Percentiles rank a stretch among this genome's conserved stretches.
Evolutionary conservation across 2,329 filamentous ascomycete species (phyloP).

Genomic region (Colletotrichum orbiculare): DNA sequence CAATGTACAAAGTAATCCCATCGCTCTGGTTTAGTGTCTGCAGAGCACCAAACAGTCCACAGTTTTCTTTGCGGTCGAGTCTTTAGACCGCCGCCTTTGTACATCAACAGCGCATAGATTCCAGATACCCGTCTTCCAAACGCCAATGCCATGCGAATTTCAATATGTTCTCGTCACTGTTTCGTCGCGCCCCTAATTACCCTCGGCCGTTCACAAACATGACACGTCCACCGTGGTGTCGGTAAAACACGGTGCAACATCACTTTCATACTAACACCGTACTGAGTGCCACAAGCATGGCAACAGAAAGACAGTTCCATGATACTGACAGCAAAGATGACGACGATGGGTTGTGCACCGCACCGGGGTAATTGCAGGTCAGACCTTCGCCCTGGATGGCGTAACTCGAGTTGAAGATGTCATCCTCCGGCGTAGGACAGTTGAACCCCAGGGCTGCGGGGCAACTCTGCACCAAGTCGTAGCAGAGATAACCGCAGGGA

Average conservation of each 20-base stretch:
- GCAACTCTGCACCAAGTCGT: conserved; percentile 85
- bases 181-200: conserved; percentile 1
- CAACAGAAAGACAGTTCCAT: conserved; percentile 38
- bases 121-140: conserved; percentile 1
- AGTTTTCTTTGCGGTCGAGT: neutral
- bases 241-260: neutral
- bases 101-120: neutral
- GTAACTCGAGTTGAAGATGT: conserved; percentile 59
- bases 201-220: conserved; percentile 22
- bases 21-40: too few species aligned
- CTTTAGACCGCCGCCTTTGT: neutral
- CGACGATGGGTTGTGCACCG: conserved; percentile 61
- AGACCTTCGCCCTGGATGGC: conserved; percentile 44
- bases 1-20: neutral
- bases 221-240: neutral
- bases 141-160: conserved; percentile 35
- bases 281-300: conserved; percentile 24
- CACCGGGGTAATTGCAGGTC: conserved; percentile 72
- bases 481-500: conserved; percentile 90
- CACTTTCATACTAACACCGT: conserved; percentile 14
- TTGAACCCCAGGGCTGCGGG: conserved; percentile 79
- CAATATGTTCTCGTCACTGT: conserved; percentile 7
- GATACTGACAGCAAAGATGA: conserved; percentile 39
- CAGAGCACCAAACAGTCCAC: neutral
- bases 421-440: conserved; percentile 68